A percentile compares a stretch with the other conserved stretches of the same genome.
Conservation (phyloP, 257 asterid species). For the Solanum chilense region DNA sequence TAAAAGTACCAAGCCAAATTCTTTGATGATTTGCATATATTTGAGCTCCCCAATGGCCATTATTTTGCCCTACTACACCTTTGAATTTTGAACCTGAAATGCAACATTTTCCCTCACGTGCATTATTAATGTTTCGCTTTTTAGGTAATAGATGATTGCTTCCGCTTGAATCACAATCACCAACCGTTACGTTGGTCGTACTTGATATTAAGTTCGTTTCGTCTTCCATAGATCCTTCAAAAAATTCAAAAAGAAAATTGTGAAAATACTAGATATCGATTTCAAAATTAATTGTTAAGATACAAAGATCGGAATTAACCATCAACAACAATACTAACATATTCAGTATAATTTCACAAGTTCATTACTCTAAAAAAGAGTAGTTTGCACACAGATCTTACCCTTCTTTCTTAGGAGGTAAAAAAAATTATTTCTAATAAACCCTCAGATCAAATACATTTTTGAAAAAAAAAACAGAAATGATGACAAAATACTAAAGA, state of each 20-base stretch:
- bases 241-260: background rate
- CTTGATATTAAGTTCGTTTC: slow-evolving; percentile 6
- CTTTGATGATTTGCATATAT: slow-evolving; percentile 49
- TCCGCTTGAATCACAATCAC: slow-evolving; percentile 24
- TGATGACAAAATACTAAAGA: too few species aligned
- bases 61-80: slow-evolving; percentile 58
- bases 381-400: too few species aligned
- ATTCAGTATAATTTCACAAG: background rate
- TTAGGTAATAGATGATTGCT: background rate
- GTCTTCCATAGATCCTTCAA: slow-evolving; percentile 22
- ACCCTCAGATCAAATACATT: too few species aligned
- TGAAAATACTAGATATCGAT: too few species aligned
- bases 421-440: too few species aligned
- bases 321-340: background rate
- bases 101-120: background rate
- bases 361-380: background rate
- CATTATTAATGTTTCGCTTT: slow-evolving; percentile 8
- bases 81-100: slow-evolving; percentile 33
- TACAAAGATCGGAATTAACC: background rate
- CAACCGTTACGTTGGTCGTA: background rate
- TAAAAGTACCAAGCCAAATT: slow-evolving; percentile 65
- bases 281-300: background rate
- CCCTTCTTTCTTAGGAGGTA: too few species aligned
- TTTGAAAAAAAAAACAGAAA: too few species aligned
- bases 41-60: slow-evolving; percentile 87